These are phyloP conservation scores for Pelagophyceae sp. DNA, from an alignment of 352 stramenopile genomes.

Conservation along the genomic window DNA sequence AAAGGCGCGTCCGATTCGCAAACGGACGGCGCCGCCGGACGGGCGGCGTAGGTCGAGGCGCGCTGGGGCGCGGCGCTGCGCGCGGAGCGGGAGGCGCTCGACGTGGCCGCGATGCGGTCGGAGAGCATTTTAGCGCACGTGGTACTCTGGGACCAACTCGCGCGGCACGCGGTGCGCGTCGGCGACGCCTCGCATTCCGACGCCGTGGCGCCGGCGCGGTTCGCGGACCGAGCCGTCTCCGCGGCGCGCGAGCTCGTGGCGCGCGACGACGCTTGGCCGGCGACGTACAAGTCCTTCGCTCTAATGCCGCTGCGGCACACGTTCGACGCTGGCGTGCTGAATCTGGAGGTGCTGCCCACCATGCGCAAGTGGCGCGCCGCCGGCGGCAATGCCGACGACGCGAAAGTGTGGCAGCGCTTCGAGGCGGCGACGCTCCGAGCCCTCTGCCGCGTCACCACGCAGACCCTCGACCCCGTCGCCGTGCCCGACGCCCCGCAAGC, in stretches of 20 bases:
- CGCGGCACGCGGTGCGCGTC: conserved; percentile 12
- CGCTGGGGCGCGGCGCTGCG: not conserved
- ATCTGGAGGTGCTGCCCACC: not conserved
- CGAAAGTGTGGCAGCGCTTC: conserved; percentile 2
- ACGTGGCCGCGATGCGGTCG: not conserved
- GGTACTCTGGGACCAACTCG: conserved; percentile 15
- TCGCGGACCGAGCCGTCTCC: too few relatives aligned
- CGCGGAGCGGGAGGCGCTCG: not conserved
- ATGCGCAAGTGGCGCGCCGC: not conserved
- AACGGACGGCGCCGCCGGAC: not conserved
- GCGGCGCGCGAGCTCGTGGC: not conserved
- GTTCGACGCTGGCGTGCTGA: not conserved
- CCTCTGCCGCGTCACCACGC: not conserved
- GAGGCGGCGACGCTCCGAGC: not conserved
- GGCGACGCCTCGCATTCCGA: not conserved
- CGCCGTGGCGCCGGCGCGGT: not conserved
- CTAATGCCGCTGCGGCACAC: conserved; percentile 17
- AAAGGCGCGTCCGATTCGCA: too few relatives aligned
- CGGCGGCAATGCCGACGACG: not conserved
- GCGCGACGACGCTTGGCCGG: not conserved
- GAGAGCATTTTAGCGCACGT: conserved; percentile 4
- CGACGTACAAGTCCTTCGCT: not conserved
- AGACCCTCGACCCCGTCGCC: not conserved
- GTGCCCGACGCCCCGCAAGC: too few relatives aligned
- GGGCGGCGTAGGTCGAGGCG: not conserved